Percentiles rank a stretch among this genome's conserved stretches.
Conservation (phyloP, 306 rosid species). For the Dryas octopetala region DNA sequence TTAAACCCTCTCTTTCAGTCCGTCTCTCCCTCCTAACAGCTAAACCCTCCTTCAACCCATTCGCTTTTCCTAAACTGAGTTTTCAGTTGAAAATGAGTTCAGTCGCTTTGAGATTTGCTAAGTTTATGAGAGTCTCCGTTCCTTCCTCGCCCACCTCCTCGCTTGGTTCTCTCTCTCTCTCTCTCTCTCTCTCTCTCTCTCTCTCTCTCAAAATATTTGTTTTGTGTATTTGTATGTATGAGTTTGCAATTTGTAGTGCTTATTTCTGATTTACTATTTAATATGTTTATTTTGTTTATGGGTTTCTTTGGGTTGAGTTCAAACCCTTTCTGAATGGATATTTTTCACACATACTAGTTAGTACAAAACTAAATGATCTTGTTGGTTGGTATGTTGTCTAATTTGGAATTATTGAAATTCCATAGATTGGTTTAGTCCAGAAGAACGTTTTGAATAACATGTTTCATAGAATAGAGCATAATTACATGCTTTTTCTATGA, state of each 20-base stretch:
- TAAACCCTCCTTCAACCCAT: slow-evolving; percentile 19
- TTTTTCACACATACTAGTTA: not conserved
- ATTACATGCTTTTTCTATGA: not conserved
- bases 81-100: slow-evolving; percentile 53
- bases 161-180: slow-evolving; percentile 45
- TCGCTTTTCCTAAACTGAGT: not conserved
- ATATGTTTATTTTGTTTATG: not conserved
- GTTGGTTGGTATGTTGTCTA: not conserved
- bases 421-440: slow-evolving; percentile 11
- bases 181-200: slow-evolving; percentile 14
- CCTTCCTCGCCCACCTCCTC: slow-evolving; percentile 33
- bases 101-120: slow-evolving; percentile 42
- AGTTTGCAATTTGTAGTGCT: not conserved
- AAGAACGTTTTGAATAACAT: not conserved
- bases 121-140: slow-evolving; percentile 45
- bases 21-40: not conserved
- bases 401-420: not conserved
- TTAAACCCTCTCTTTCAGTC: not conserved
- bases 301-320: slow-evolving; percentile 14
- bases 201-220: not conserved
- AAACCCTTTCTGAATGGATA: not conserved
- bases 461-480: not conserved
- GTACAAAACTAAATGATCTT: not conserved
- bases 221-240: not conserved
- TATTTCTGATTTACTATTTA: not conserved